phyloP scores from a whole-genome alignment of 2,329 filamentous ascomycete genomes.

The Dendryphion nanum region DNA sequence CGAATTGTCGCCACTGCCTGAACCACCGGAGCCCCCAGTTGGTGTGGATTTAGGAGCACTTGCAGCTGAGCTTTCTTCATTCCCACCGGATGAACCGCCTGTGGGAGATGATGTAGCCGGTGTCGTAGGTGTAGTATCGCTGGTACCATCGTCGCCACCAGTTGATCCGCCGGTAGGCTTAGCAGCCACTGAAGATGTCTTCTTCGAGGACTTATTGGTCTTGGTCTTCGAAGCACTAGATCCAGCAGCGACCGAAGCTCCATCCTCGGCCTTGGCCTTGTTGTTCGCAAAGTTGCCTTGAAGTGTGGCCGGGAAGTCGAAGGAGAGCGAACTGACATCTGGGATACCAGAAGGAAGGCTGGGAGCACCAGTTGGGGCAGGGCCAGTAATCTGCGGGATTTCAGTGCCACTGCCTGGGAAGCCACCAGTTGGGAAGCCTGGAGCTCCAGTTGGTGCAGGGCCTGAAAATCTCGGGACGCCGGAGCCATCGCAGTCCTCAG shows the following conservation, averaged over 20 bases:
- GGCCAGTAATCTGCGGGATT: not conserved
- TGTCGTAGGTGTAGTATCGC: no score
- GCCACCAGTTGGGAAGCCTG: conserved; percentile 1
- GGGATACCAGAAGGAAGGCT: conserved; percentile 7
- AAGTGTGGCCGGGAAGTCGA: conserved; percentile 8
- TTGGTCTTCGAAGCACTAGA: conserved; percentile 6
- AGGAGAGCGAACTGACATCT: conserved; percentile 11
- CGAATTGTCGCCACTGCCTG: not conserved
- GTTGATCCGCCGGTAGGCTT: no score
- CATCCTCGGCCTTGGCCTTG: no score
- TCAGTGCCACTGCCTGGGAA: not conserved
- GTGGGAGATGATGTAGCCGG: no score
- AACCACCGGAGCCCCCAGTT: not conserved
- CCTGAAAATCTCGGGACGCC: not conserved
- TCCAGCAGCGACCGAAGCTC: no score
- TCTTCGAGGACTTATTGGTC: conserved; percentile 5
- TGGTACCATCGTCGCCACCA: no score
- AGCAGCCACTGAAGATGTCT: no score
- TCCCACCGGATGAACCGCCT: no score
- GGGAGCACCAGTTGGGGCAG: conserved; percentile 5
- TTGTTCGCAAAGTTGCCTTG: not conserved
- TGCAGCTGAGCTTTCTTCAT: not conserved
- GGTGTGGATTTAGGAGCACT: not conserved
- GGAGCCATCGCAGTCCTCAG: not conserved
- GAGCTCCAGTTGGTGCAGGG: not conserved